Evolutionary conservation across 176 grass and related monocot species (phyloP).

Genomic region (Themeda triandra): DNA sequence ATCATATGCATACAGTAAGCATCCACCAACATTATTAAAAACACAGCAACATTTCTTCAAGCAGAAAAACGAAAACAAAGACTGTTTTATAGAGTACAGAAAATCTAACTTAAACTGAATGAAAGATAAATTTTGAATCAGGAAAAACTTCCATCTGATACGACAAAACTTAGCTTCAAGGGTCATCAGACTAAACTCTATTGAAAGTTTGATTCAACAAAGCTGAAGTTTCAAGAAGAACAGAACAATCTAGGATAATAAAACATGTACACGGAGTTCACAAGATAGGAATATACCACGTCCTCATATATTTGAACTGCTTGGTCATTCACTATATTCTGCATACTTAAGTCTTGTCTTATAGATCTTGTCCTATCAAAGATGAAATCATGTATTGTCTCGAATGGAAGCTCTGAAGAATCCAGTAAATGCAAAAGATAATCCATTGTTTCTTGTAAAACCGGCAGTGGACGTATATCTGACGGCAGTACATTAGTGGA

Average conservation of each 20-base stretch:
- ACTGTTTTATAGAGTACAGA: not conserved
- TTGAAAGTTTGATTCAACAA: not conserved
- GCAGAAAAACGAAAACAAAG: not conserved
- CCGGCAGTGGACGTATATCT: conserved; percentile 70
- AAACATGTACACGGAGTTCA: conserved; percentile 14
- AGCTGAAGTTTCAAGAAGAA: conserved; percentile 18
- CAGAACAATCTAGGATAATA: not conserved
- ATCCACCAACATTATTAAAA: not conserved
- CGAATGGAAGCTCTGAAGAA: conserved; percentile 59
- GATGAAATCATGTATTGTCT: conserved; percentile 85
- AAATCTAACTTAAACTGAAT: conserved; percentile 2
- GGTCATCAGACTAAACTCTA: not conserved
- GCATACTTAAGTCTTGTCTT: conserved; percentile 82
- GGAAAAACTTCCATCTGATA: not conserved
- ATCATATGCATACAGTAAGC: not conserved
- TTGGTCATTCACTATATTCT: conserved; percentile 68
- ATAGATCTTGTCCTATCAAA: conserved; percentile 93
- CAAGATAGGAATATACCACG: conserved; percentile 55
- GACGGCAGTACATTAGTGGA: conserved; percentile 35
- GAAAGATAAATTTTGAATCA: not conserved
- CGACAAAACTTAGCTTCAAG: conserved; percentile 1
- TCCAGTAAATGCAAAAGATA: conserved; percentile 69
- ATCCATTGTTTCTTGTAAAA: conserved; percentile 66
- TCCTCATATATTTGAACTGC: conserved; percentile 85
- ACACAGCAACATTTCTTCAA: conserved; percentile 7